Evolutionary conservation across 192 early-diverging fungal species (phyloP), one percentile per base, ranked within the genome.

Genomic region (Gaertneriomyces semiglobifer): DNA sequence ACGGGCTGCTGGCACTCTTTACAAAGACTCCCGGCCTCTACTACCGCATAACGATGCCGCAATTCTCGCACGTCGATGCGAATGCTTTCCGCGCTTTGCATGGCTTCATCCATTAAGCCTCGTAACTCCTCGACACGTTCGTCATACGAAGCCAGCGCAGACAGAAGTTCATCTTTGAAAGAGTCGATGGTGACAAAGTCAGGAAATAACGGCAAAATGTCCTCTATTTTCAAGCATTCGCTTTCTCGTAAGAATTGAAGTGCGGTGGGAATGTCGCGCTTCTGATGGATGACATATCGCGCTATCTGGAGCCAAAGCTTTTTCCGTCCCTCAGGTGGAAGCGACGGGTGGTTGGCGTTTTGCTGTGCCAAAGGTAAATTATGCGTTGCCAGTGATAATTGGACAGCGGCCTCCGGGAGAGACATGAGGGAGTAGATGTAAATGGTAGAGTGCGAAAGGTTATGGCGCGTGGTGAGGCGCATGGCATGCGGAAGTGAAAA

Each of bases 141-240:
- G 69, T 95, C 96, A 72, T 98, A 98, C 50, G 95, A 89, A 61
- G 96, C 91, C 9, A 99, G 77, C 5, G 96, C 95, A 5, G 77
- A 60, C 70, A 89, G 92, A 14, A 99, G 90, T 59, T 99, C 97
- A 41, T 93, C 89, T 74, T 98, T 98, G 76, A 99, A 96, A 70
- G 97, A 91, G 67, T 99, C 93, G 71, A 99, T 98, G 0, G 92
- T 80, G 1, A 94, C 90, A 79, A 98, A 97, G 66, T 97, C 97
- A 0, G 95, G 97, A 72, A 99, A 99, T 69, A 90, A 95, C 1
- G 92, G 93, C 60, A 99, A 76, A 58, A 99, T 91, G 74, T 99
- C 94, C 71, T 96, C 94, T 51, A 99, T 91, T 56, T 91, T 92
- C 39, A 95, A 76, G 7, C 95, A 68, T 45, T 94, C 89, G 18